Base-by-base conservation (phyloP, 2,329 filamentous ascomycete species). In the Cladosporium austrohemisphaericum region DNA sequence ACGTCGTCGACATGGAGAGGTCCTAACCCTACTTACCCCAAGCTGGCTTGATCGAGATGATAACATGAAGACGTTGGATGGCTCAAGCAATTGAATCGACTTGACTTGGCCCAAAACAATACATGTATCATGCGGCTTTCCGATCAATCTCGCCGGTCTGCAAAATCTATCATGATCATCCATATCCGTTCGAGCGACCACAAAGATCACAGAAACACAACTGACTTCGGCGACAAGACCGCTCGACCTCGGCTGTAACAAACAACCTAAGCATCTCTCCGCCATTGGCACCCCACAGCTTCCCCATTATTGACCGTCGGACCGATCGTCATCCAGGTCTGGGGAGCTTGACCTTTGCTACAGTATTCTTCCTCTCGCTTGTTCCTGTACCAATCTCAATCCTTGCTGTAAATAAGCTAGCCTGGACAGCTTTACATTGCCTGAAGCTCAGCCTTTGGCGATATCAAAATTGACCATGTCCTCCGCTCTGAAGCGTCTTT, bases 381-480 rank as follows among this genome's bases (percentile, higher is more conserved):
- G 31, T 23, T 41, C 9, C 14, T 31, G 38, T 41, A 31, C 38
- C 38, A 19, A 18, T 41, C 14, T 3, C 4, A 22, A 31, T 10
- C 6, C 4, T 9, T 35, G 5, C 4, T 8, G n/a, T n/a, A n/a
- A n/a, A n/a, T n/a, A n/a, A n/a, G n/a, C n/a, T n/a, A n/a, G n/a
- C n/a, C n/a, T 4, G 13, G 9, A 11, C 25, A 31, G n/a, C 10
- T 41, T 23, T 29, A 29, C 38, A 41, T 41, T 29, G 25, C 38
- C 25, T 41, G 6, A 20, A 28, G 16, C 7, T 16, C 18, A 35
- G n/a, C 32, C 10, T 16, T n/a, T n/a, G n/a, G n/a, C n/a, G n/a
- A n/a, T n/a, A n/a, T n/a, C n/a, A n/a, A 31, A 31, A 31, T n/a
- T n/a, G 14, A 51, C 31, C 57, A 87, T 87, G 84, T 84, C 84